Evolutionary conservation across 1,284 basidiomycete genomes (phyloP), one percentile per base, ranked within the genome.

Genomic region (Trametes sp.): DNA sequence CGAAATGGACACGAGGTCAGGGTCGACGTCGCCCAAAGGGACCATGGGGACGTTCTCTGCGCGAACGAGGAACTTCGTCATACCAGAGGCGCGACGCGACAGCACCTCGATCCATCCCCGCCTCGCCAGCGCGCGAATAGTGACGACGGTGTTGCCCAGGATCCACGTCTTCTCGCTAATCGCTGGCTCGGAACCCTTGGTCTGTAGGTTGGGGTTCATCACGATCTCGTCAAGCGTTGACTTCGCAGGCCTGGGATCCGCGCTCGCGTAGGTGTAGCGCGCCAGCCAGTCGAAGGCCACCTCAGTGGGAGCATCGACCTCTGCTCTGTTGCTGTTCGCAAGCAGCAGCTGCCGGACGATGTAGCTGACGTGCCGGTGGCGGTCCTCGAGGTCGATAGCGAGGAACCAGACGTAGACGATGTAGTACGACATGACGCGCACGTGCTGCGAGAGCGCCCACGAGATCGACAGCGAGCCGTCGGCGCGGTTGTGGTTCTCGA

Each of bases 231-330:
- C 87, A 62, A 98, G 83, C 65, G 92, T 84, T 1, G 94, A 96
- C 44, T 84, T 85, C 1, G 93, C 88, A 0, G 96, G 95, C 54
- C 94, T 88, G 0, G 97, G 94, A 72, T 98, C 95, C 14, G 95
- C 95, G 69, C 93, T 96, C 24, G 92, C 94, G 73, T 97, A 98
- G 0, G 97, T 93, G 75, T 98, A 98, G 19, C 98, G 86, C 21
- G 95, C 93, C 8, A 99, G 84, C 93, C 97, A 99, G 76, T 99
- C 98, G 73, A 99, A 97, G 75, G 95, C 98, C 24, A 98, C 96
- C 75, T 98, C 95, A 0, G 95, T 95, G 50, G 93, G 90, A 69
- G 95, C 95, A 73, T 98, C 96, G 1, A 98, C 81, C 44, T 87
- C 81, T 4, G 81, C 79, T 54, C 87, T 87, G 24, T 87, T 89